Base-by-base conservation (phyloP, 495 filamentous ascomycete species). In the Penicillium bialowiezense region DNA sequence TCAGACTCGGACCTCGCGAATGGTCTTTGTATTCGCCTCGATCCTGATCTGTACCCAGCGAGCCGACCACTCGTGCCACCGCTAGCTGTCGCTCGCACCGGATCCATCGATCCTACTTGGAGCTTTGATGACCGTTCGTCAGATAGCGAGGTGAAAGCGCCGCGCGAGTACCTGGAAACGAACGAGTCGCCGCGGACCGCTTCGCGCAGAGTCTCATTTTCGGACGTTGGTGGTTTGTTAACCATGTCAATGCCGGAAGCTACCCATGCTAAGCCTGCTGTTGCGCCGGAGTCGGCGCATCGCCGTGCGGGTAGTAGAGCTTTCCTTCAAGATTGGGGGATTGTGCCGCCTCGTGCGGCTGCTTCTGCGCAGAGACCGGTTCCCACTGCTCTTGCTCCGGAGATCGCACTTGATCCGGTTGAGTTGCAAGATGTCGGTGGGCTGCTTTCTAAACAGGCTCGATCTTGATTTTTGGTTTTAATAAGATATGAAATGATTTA, bases 1-100 rank as follows among this genome's bases (percentile, higher is more conserved):
- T 90, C 85, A 53, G 89, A 95, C 60, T 86, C 87, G 38, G 89
- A 92, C 58, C 73, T 95, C 3, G 88, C 86, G 1, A 72, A 81
- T 12, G 87, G 82, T 55, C 33, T 91, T 26, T 89, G 89, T n/a
- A 77, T 87, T 13, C 72, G 83, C 17, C 69, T 85, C 14, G 69
- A 82, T 41, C 80, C 80, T 12, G 80, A 85, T 89, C 9, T 70
- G 76, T 28, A 74, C 74, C 7, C 63, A 64, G 2, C 65, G 24
- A n/a, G 36, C n/a, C 59, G 3, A 52, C 63, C 7, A 3, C 44
- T 39, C 51, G 46, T 54, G 50, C 29, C 57, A 2, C 65, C 60
- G 12, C 44, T 68, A 4, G 19, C 56, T 4, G 41, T 52, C 13
- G 56, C 65, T 0, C 55, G 55, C 8, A 68, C 67, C 1, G 61